Percentiles rank a stretch among this genome's conserved stretches.
phyloP scores from a whole-genome alignment of 345 rosid species.

The Populus pruinosa region DNA sequence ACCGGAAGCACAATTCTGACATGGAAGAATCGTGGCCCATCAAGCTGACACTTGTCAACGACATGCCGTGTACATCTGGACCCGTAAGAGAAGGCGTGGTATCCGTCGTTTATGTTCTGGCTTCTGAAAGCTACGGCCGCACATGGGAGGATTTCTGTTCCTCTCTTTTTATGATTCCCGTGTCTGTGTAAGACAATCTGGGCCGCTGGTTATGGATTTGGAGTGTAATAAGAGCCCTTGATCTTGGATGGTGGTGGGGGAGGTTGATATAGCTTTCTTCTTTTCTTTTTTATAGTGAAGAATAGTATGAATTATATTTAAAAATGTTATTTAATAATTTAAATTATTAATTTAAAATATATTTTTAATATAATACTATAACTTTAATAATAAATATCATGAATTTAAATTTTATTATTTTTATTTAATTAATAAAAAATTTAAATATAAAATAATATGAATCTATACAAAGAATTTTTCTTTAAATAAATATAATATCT shows the following conservation, averaged over 20 bases:
- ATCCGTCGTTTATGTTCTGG: conserved; percentile 37
- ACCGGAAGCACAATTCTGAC: conserved; percentile 1
- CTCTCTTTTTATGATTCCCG: background rate
- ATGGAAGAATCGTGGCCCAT: conserved; percentile 16
- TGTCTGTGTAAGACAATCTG: background rate
- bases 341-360: no score
- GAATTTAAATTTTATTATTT: no score
- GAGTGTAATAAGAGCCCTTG: conserved; percentile 1
- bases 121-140: conserved; percentile 26
- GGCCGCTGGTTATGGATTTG: conserved; percentile 13
- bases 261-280: background rate
- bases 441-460: no score
- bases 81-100: conserved; percentile 23
- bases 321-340: no score
- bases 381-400: no score
- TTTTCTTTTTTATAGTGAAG: background rate
- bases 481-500: no score
- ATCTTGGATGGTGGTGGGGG: conserved; percentile 8
- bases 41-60: conserved; percentile 9
- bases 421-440: no score
- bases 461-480: no score
- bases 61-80: conserved; percentile 20
- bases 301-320: no score
- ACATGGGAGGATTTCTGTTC: conserved; percentile 12
- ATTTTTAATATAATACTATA: no score